These are phyloP conservation scores for Clavulina sp. DNA, from an alignment of 768 basidiomycete genomes.

Conservation along the genomic window DNA sequence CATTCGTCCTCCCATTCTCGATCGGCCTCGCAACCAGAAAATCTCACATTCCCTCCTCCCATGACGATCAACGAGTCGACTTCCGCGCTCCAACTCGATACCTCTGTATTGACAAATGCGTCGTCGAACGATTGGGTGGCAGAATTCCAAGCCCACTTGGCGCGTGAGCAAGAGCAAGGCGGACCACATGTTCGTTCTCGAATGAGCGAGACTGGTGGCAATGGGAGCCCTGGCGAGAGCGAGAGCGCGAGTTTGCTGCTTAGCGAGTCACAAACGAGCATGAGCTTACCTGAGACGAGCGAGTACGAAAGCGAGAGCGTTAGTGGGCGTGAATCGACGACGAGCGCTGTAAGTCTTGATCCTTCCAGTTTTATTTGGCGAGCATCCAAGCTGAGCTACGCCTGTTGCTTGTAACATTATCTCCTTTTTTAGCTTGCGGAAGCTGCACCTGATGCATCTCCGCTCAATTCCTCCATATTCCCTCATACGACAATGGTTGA, in stretches of 20 bases:
- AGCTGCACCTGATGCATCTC: no score
- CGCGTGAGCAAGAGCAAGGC: background rate
- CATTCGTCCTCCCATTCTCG: background rate
- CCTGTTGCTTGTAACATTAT: no score
- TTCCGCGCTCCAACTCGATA: background rate
- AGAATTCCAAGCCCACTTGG: background rate
- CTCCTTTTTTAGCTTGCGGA: no score
- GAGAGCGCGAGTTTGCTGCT: background rate
- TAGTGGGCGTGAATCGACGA: no score
- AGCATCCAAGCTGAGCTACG: no score
- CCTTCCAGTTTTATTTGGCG: no score
- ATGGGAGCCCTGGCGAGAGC: background rate
- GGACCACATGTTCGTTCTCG: background rate
- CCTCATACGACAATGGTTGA: no score
- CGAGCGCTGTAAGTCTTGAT: no score
- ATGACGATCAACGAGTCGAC: background rate
- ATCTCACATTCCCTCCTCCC: background rate
- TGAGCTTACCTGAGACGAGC: no score
- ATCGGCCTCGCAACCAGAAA: background rate
- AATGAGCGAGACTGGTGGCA: background rate
- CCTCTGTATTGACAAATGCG: conserved; percentile 25
- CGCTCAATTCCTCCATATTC: no score
- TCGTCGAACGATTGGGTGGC: conserved; percentile 19
- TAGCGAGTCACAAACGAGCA: no score
- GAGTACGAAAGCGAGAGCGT: no score